Evolutionary conservation across 306 rosid genomes (phyloP), one percentile per base, ranked within the genome.

Genomic region (Prunus padus): DNA sequence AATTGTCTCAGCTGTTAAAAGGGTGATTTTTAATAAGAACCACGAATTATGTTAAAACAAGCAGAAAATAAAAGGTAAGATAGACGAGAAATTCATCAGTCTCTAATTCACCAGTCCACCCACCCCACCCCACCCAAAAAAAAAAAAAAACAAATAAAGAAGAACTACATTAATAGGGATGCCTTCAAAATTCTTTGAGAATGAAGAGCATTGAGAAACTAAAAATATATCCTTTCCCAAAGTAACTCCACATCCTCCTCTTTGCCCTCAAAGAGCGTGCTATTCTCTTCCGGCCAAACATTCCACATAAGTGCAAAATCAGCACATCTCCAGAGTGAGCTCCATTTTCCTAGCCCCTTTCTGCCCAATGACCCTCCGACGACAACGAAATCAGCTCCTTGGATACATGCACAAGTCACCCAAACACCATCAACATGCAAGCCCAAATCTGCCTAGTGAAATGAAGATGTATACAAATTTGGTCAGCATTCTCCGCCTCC

Each of bases 1-100:
- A 73, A 72, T 73, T 23, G 76, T 78, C 82, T 76, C 90, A 72
- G 84, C 95, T 82, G 87, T 81, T 84, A 88, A 80, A 33, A 20
- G 52, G 65, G 40, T 63, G 71, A 46, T 77, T 33, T 76, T 25
- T 30, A 14, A 62, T 28, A 30, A 62, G 45, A 62, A 62, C 20
- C 67, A 28, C 7, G 3, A 62, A 62, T 26, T 13, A 23, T 15
- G 67, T 62, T 15, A 62, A 62, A 62, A 30, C 13, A 2, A 62
- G 45, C 42, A 30, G 44, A 28, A 25, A 37, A 62, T 6, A 62
- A 30, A 18, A 8, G 8, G 0, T 62, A 30, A 30, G 67, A 28
- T 62, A 42, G 67, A 62, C 2, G 0, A 62, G 11, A 30, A 62
- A 62, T 60, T 22, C 63, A 57, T 22, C 28, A 44, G 11, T 2